Evolutionary conservation across 2,329 filamentous ascomycete species (phyloP).

Genomic region (Venturia effusa): DNA sequence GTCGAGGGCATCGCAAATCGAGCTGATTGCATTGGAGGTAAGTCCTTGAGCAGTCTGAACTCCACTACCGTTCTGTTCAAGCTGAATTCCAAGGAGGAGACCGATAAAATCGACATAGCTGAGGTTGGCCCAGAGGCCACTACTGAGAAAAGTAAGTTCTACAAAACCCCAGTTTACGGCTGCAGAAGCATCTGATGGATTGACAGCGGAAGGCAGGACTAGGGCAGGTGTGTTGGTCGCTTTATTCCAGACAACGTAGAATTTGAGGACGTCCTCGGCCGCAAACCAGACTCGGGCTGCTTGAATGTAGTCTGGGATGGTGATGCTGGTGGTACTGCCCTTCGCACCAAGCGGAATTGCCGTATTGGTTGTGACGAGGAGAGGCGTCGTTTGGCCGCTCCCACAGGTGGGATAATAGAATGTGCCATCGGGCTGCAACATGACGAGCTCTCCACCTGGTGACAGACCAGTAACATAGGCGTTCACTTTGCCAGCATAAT

Average conservation of each 20-base stretch:
- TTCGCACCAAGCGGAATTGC: conserved; percentile 32
- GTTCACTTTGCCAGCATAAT: conserved; percentile 21
- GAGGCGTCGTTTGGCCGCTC: conserved; percentile 23
- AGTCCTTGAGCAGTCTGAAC: background rate
- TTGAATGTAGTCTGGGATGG: conserved; percentile 29
- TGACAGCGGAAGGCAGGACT: background rate
- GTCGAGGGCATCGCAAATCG: background rate
- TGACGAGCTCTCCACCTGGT: conserved; percentile 29
- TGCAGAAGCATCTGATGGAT: background rate
- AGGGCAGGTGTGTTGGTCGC: background rate
- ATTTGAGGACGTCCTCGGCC: conserved; percentile 28
- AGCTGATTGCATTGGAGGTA: background rate
- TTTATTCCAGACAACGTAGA: conserved; percentile 28
- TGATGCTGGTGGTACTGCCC: conserved; percentile 30
- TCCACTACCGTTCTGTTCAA: conserved; percentile 11
- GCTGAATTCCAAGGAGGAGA: conserved; percentile 35
- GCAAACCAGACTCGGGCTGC: conserved; percentile 38
- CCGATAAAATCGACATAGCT: conserved; percentile 65
- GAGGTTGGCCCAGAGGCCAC: conserved; percentile 44
- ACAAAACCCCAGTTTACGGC: conserved; percentile 29
- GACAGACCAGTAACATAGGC: conserved; percentile 39
- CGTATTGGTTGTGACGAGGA: conserved; percentile 28
- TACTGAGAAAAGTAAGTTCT: conserved; percentile 37
- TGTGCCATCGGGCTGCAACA: conserved; percentile 31
- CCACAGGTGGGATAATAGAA: conserved; percentile 34